phyloP scores from a whole-genome alignment of 768 basidiomycete species.

The Termitomyces bulborhizus region DNA sequence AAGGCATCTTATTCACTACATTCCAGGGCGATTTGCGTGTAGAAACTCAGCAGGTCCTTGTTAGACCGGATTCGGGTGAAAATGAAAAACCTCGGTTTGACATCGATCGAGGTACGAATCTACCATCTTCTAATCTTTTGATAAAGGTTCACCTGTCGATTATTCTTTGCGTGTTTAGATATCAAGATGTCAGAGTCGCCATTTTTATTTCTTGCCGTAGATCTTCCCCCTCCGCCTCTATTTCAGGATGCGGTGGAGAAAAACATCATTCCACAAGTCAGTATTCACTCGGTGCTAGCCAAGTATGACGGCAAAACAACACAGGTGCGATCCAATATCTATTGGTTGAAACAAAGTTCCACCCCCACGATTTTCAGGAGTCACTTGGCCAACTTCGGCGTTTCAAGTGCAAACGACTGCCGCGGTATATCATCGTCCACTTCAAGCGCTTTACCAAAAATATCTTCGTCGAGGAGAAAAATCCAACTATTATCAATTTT shows the following conservation, averaged over 20 bases:
- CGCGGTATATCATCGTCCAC: conserved; percentile 89
- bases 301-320: conserved; percentile 94
- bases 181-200: conserved; percentile 83
- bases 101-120: conserved; percentile 76
- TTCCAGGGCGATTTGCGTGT: conserved; percentile 94
- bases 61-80: conserved; percentile 69
- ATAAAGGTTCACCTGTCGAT: conserved; percentile 4
- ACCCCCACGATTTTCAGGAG: conserved; percentile 49
- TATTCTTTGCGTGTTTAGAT: conserved; percentile 40
- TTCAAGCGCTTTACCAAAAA: conserved; percentile 98
- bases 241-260: conserved; percentile 96
- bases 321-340: conserved; percentile 46
- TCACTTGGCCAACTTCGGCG: conserved; percentile 77
- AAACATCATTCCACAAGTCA: conserved; percentile 98
- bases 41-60: conserved; percentile 89
- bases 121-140: background rate
- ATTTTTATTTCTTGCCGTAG: conserved; percentile 93
- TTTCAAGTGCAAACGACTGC: conserved; percentile 85
- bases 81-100: conserved; percentile 88
- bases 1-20: conserved; percentile 86
- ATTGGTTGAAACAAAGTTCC: background rate
- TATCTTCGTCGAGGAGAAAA: conserved; percentile 95
- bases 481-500: conserved; percentile 98
- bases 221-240: conserved; percentile 94
- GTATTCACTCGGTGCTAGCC: conserved; percentile 79